These are phyloP conservation scores for Suillus weaverae DNA, from an alignment of 768 basidiomycete species.

Conservation along the genomic window DNA sequence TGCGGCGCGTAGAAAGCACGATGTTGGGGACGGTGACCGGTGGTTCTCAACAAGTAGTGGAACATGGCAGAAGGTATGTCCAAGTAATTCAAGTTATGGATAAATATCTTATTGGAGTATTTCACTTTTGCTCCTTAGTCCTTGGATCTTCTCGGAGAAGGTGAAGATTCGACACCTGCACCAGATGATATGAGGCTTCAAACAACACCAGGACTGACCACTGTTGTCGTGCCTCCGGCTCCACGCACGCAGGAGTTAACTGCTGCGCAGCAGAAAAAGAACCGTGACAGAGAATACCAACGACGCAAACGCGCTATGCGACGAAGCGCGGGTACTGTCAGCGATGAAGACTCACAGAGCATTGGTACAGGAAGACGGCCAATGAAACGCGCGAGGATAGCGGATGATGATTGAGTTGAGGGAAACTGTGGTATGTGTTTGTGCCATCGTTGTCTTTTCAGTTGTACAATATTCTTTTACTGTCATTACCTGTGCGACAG, in stretches of 20 bases:
- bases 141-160: slow-evolving; percentile 71
- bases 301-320: slow-evolving; percentile 68
- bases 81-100: not conserved
- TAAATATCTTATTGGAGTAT: slow-evolving; percentile 10
- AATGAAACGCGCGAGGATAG: slow-evolving; percentile 66
- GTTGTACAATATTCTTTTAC: slow-evolving; percentile 7
- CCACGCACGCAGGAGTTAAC: slow-evolving; percentile 65
- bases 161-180: slow-evolving; percentile 59
- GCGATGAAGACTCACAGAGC: slow-evolving; percentile 66
- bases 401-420: slow-evolving; percentile 58
- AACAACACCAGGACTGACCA: slow-evolving; percentile 71
- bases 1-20: slow-evolving; percentile 60
- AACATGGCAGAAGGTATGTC: slow-evolving; percentile 68
- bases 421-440: not conserved
- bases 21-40: slow-evolving; percentile 75
- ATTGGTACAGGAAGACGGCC: slow-evolving; percentile 53
- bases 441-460: slow-evolving; percentile 4
- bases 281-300: slow-evolving; percentile 81
- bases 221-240: slow-evolving; percentile 76
- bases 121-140: slow-evolving; percentile 48
- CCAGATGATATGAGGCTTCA: slow-evolving; percentile 67
- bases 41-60: slow-evolving; percentile 81
- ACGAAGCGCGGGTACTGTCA: slow-evolving; percentile 64
- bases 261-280: slow-evolving; percentile 73
- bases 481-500: not conserved